Percentiles rank a stretch among this genome's conserved stretches.
phyloP scores from a whole-genome alignment of 1,284 basidiomycete species.

The Tilletiaria anomala region DNA sequence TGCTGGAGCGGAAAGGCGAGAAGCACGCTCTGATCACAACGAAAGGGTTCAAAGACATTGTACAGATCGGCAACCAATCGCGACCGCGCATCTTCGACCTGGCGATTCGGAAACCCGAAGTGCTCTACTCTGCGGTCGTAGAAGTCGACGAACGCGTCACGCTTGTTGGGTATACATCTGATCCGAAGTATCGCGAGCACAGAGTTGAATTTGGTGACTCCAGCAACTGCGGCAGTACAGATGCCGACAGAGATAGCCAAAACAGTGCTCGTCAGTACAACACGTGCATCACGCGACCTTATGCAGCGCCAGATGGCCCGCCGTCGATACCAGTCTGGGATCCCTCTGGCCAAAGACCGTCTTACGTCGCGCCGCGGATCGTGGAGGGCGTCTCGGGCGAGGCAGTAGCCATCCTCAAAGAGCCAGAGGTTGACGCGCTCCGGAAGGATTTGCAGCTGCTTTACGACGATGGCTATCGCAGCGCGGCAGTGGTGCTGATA shows the following conservation, averaged over 20 bases:
- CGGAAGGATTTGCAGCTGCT: conserved; percentile 52
- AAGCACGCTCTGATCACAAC: conserved; percentile 83
- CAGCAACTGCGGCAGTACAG: conserved; percentile 20
- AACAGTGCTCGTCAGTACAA: conserved; percentile 2
- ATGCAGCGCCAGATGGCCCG: conserved; percentile 41
- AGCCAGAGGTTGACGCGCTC: conserved; percentile 44
- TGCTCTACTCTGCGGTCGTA: conserved; percentile 63
- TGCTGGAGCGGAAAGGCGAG: conserved; percentile 84
- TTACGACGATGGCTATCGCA: conserved; percentile 62
- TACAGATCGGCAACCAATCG: conserved; percentile 82
- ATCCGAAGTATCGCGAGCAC: conserved; percentile 63
- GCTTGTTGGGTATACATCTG: conserved; percentile 77
- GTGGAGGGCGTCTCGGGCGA: conserved; percentile 77
- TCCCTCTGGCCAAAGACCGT: too few species aligned
- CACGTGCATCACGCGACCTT: conserved; percentile 13
- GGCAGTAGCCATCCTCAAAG: conserved; percentile 68
- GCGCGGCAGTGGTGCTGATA: conserved; percentile 68
- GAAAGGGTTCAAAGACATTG: conserved; percentile 75
- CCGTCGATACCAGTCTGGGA: too few species aligned
- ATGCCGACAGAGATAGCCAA: conserved; percentile 8
- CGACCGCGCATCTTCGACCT: conserved; percentile 55
- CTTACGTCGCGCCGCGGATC: conserved; percentile 48
- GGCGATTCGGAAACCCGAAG: conserved; percentile 50
- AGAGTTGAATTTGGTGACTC: conserved; percentile 61
- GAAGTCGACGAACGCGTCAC: conserved; percentile 93